A percentile compares a stretch with the other conserved stretches of the same genome.
Conservation (phyloP, 2,329 filamentous ascomycete genomes). For the Aspergillus clavatus region DNA sequence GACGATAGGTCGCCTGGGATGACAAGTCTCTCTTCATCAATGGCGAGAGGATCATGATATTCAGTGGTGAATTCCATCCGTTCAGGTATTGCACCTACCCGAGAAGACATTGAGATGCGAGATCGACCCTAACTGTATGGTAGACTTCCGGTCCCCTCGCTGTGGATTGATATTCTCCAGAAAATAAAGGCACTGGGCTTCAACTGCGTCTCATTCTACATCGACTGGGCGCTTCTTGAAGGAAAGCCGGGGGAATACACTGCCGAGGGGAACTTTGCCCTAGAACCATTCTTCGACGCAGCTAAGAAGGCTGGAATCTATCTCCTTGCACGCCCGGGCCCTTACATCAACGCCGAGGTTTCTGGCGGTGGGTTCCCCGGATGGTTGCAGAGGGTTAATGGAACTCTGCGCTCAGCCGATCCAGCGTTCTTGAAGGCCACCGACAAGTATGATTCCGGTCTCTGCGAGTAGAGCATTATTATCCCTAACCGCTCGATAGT, state of each 20-base stretch:
- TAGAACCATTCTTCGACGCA: conserved; percentile 71
- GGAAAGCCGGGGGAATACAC: conserved; percentile 65
- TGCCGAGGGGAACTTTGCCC: conserved; percentile 66
- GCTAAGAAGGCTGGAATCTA: conserved; percentile 70
- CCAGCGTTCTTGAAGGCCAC: conserved; percentile 62
- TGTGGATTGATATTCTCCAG: conserved; percentile 71
- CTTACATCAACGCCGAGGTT: conserved; percentile 74
- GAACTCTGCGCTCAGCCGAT: conserved; percentile 58
- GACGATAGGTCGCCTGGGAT: conserved; percentile 62
- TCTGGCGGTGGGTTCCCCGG: conserved; percentile 75
- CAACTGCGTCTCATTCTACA: conserved; percentile 73
- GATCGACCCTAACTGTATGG: no score
- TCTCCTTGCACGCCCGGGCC: conserved; percentile 65
- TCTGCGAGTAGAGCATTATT: no score
- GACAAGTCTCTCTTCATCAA: conserved; percentile 65
- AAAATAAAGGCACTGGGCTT: conserved; percentile 79
- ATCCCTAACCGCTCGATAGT: conserved; percentile 28
- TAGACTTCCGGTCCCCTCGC: conserved; percentile 55
- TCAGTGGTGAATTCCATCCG: conserved; percentile 69
- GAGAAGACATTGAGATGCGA: no score
- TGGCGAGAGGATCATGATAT: conserved; percentile 66
- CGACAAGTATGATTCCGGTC: conserved; percentile 48
- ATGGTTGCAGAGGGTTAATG: conserved; percentile 68
- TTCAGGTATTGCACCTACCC: no score
- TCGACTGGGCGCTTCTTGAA: conserved; percentile 73